Base-by-base conservation (phyloP, 192 early-diverging fungal genomes). In the Podila epigama region DNA sequence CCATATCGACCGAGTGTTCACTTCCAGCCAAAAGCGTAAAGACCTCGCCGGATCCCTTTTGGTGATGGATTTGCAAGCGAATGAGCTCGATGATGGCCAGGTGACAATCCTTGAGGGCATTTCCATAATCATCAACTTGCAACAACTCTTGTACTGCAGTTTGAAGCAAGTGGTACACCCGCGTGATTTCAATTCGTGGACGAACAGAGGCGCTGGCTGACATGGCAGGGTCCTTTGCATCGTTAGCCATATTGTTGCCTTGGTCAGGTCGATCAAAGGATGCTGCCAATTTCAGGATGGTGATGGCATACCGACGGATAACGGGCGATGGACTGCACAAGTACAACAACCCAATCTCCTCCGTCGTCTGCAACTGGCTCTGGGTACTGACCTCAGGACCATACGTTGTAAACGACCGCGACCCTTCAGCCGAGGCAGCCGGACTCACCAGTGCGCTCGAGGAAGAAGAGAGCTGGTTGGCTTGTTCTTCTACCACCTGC, bases 271-370 rank as follows among this genome's bases (percentile, higher is more conserved):
- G 66, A 15, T 90, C 88, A 18, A 93, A 81, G 20, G 83, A 57
- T 9, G 83, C 78, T 5, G 84, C 83, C 12, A 86, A 51, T 35
- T 85, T 75, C 27, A 95, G 57, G 15, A 93, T 82, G 16, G 85
- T 67, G 20, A 92, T 82, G 16, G 89, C 93, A 16, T 81, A 78
- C 22, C 83, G 70, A 31, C 93, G 88, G 22, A 93, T 85, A 1
- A 65, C 41, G 33, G 86, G 77, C 8, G 80, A 80, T 20, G 79
- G 82, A 28, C 83, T 89, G 53, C 86, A 91, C 32, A 96, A 70
- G 54, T 89, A 92, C 8, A 93, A 68, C 20, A 96, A 66, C 0
- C 94, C 95, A 29, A 87, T 85, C 11, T 84, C 84, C 72, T 96
- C 95, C 11, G 92, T 88, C 44, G 90, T 90, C 54, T 90, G 88